Evolutionary conservation across 345 rosid species (phyloP), one percentile per base, ranked within the genome.

Genomic region (Gossypium ekmanianum): DNA sequence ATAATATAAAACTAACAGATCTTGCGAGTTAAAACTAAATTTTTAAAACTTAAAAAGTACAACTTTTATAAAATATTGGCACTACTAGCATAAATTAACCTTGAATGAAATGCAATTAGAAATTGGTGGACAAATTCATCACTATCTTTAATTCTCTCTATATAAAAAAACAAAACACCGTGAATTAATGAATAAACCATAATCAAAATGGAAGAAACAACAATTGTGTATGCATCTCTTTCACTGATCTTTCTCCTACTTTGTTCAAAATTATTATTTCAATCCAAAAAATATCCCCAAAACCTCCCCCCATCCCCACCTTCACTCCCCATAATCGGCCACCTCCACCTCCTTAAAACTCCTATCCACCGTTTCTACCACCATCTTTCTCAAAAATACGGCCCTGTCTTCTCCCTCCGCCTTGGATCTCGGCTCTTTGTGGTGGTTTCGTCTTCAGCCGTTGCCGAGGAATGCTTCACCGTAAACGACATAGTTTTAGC

Each of bases 401-500:
- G 87, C 24, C 82, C 81, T 0, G 57, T 83, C 45, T 61, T 78
- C 44, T 79, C 73, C 54, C 87, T 88, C 65, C 74, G 50, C 10
- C 58, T 84, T 7, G 88, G 87, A 3, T 65, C 80, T 50, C 81
- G 82, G 2, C 73, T 59, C 1, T 68, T 78, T 14, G 72, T 85
- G 10, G 34, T 85, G 1, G 80, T 82, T 1, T 86, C 88, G 29
- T 86, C 88, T 2, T 45, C 78, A 1, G 27, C 80, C 1, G 74
- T 43, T 0, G 86, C 57, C 0, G 82, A 83, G 75, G 88, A 89
- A 78, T 89, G 90, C 58, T 87, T 88, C 81, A 85, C 84, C 48
- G 80, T 41, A 24, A 85, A 87, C 74, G 92, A 88, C 69, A 8
- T 83, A n/a, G 77, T 83, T 67, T 79, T 89, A 0, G 90, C 89